These are phyloP conservation scores for Persicaria tinctoria DNA, from an alignment of 148 eudicot species.

Conservation along the genomic window DNA sequence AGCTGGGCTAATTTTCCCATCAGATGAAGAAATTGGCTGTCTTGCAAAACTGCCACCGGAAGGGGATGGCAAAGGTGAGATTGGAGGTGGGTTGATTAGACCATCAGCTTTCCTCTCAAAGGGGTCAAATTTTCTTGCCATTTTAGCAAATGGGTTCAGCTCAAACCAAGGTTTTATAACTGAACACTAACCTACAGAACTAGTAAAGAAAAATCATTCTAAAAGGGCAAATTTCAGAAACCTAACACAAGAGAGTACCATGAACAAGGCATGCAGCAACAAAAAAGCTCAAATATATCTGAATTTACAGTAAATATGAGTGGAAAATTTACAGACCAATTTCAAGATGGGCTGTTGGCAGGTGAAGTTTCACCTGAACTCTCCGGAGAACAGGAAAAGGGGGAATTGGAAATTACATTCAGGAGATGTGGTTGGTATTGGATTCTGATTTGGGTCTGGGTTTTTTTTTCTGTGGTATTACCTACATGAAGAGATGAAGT, in stretches of 20 bases:
- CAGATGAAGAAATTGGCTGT: slow-evolving; percentile 15
- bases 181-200: neutral
- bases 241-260: neutral
- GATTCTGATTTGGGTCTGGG: neutral
- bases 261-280: neutral
- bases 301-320: neutral
- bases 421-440: neutral
- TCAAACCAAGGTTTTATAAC: neutral
- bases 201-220: neutral
- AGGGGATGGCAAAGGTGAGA: slow-evolving; percentile 25
- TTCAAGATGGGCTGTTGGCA: neutral
- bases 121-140: slow-evolving; percentile 23
- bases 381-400: neutral
- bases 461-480: neutral
- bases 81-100: neutral
- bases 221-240: neutral
- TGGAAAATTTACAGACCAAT: neutral
- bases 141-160: slow-evolving; percentile 16
- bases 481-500: neutral
- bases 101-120: slow-evolving; percentile 13
- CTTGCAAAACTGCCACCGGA: neutral
- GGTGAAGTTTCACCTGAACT: slow-evolving; percentile 2
- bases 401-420: neutral
- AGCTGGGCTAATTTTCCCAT: slow-evolving; percentile 38
- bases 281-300: neutral